Evolutionary conservation across 768 basidiomycete genomes (phyloP), one percentile per base, ranked within the genome.

Genomic region (Pleurotus pulmonarius): DNA sequence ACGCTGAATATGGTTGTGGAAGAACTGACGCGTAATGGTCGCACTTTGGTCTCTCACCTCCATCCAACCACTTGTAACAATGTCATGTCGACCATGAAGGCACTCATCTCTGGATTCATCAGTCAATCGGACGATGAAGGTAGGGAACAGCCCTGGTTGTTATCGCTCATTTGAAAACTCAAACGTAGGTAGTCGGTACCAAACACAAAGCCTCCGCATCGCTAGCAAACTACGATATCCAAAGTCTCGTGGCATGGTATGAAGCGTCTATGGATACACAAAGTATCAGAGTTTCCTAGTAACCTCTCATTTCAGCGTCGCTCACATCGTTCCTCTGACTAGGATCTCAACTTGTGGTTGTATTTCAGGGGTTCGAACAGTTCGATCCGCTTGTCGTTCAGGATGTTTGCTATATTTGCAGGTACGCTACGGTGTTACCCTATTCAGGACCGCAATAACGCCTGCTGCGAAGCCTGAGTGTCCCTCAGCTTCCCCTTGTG

Each of bases 281-380:
- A 65, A 74, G 81, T 79, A 66, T 16, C 29, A 34, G 11, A 34
- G 29, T 34, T 34, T 34, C 11, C 29, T 3, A 34, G 60, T 34
- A 24, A 16, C 40, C 15, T n/a, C n/a, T 37, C 55, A n/a, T 41
- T 49, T 38, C 22, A 22, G 41, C 49, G 53, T 22, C 22, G 26
- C 58, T 54, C 13, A 58, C 34, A 38, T 11, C 20, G 20, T 20
- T n/a, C 18, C 49, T 49, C 46, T 22, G n/a, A 45, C 12, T 46
- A 9, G 11, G 59, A 9, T 78, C 64, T 8, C 70, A 75, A 38
- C 75, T 92, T 3, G 75, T 85, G 20, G 72, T 88, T 7, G 63
- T 91, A 11, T 63, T 92, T 18, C 87, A 90, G 56, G 85, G 88
- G 56, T 90, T 92, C 60, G 90, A 92, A 63, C 82, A 85, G 63